Percentiles rank a stretch among this genome's conserved stretches.
These are phyloP conservation scores for Entamoeba moshkovskii DNA, from an alignment of 208 protist genomes.

Conservation along the genomic window DNA sequence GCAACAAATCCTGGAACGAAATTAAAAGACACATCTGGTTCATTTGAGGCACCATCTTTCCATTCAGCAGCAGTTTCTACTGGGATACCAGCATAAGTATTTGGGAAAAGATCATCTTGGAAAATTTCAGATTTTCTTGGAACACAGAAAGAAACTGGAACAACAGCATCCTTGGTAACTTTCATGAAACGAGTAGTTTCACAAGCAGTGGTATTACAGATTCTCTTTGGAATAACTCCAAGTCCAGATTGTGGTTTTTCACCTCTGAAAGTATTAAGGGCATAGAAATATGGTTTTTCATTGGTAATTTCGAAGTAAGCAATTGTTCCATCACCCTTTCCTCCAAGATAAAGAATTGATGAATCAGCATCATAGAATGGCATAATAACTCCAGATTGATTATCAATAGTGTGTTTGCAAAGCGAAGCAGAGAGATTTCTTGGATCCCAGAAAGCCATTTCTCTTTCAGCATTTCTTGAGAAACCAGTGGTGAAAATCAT, in stretches of 20 bases:
- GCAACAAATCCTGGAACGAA: background rate
- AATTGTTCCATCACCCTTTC: conserved; percentile 75
- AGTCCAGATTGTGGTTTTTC: conserved; percentile 60
- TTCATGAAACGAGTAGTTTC: conserved; percentile 70
- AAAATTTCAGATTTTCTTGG: conserved; percentile 62
- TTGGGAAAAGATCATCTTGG: conserved; percentile 56
- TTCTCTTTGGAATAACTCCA: conserved; percentile 68
- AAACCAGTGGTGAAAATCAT: conserved; percentile 72
- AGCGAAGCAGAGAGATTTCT: conserved; percentile 24
- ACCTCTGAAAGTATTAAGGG: conserved; percentile 51
- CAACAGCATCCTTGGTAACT: conserved; percentile 51
- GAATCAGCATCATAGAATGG: conserved; percentile 76
- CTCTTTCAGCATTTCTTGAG: conserved; percentile 54
- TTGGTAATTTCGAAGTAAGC: conserved; percentile 72
- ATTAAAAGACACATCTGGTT: conserved; percentile 18
- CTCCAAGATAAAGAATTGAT: conserved; percentile 69
- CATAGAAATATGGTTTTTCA: conserved; percentile 48
- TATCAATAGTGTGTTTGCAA: conserved; percentile 53
- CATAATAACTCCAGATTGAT: conserved; percentile 66
- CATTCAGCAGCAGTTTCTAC: conserved; percentile 41
- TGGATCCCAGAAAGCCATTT: conserved; percentile 73
- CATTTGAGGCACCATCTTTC: conserved; percentile 38
- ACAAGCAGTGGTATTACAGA: conserved; percentile 46
- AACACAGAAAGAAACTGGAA: conserved; percentile 68
- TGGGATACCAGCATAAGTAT: conserved; percentile 39